Percentiles rank a stretch among this genome's conserved stretches.
Evolutionary conservation across 2,329 filamentous ascomycete genomes (phyloP).

Genomic region (Calonectria hawksworthii): DNA sequence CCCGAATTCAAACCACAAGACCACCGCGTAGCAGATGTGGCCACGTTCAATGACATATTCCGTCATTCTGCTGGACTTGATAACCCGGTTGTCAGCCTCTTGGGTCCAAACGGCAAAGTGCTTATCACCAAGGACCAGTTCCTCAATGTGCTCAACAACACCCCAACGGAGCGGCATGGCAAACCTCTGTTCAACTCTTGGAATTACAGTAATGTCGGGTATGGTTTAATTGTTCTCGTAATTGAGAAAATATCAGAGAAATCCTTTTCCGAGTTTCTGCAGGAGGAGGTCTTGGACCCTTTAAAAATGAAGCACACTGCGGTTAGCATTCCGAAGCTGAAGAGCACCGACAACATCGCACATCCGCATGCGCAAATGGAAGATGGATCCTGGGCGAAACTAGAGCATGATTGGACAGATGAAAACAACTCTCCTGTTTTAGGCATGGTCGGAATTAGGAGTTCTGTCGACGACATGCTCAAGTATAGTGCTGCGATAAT

Average conservation of each 20-base stretch:
- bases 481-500: background rate
- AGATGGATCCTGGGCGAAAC: background rate
- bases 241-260: background rate
- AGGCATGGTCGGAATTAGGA: background rate
- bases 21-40: background rate
- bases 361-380: background rate
- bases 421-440: background rate
- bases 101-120: background rate
- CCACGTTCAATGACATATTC: background rate
- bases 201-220: background rate
- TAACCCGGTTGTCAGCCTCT: background rate
- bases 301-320: background rate
- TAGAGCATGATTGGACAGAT: background rate
- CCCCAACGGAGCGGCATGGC: background rate
- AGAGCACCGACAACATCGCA: background rate
- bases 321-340: background rate
- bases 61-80: background rate
- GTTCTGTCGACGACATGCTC: background rate
- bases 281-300: background rate
- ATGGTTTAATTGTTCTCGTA: background rate
- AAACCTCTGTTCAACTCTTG: background rate
- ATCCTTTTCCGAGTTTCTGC: background rate
- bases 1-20: conserved; percentile 7
- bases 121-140: background rate
- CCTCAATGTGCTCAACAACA: background rate